These are phyloP conservation scores for Citrus australasica DNA, from an alignment of 345 rosid genomes.

Conservation along the genomic window DNA sequence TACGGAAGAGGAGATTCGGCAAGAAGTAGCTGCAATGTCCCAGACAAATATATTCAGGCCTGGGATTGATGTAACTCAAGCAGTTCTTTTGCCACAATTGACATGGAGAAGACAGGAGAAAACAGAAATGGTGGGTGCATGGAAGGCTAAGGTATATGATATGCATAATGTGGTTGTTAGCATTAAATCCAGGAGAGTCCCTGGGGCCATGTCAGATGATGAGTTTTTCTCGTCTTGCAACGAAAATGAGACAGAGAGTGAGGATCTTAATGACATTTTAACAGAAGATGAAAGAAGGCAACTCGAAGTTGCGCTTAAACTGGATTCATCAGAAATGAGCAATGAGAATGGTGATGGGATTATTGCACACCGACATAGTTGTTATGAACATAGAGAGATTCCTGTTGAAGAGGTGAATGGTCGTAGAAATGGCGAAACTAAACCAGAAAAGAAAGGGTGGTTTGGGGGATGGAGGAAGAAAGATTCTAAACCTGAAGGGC, in stretches of 20 bases:
- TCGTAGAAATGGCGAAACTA: constrained; percentile 46
- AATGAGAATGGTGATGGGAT: constrained; percentile 52
- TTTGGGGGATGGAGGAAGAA: constrained; percentile 92
- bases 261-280: constrained; percentile 69
- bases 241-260: constrained; percentile 70
- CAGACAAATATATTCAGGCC: constrained; percentile 91
- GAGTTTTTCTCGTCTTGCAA: constrained; percentile 76
- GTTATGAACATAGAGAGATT: constrained; percentile 80
- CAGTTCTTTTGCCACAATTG: constrained; percentile 81
- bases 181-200: constrained; percentile 86
- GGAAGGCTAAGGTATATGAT: constrained; percentile 96
- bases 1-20: constrained; percentile 79
- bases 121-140: constrained; percentile 80
- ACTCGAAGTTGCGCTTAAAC: constrained; percentile 78
- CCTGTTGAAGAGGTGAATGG: constrained; percentile 52
- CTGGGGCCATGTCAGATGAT: constrained; percentile 94
- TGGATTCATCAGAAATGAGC: constrained; percentile 61
- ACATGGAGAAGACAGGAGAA: constrained; percentile 97
- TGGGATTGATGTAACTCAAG: constrained; percentile 91
- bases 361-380: constrained; percentile 58
- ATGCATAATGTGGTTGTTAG: constrained; percentile 97
- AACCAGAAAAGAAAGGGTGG: constrained; percentile 93
- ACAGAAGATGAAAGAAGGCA: constrained; percentile 91
- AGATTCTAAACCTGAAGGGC: constrained; percentile 61
- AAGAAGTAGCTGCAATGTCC: constrained; percentile 90